These are phyloP conservation scores for Tricholoma furcatifolium DNA, from an alignment of 768 basidiomycete genomes.

Conservation along the genomic window DNA sequence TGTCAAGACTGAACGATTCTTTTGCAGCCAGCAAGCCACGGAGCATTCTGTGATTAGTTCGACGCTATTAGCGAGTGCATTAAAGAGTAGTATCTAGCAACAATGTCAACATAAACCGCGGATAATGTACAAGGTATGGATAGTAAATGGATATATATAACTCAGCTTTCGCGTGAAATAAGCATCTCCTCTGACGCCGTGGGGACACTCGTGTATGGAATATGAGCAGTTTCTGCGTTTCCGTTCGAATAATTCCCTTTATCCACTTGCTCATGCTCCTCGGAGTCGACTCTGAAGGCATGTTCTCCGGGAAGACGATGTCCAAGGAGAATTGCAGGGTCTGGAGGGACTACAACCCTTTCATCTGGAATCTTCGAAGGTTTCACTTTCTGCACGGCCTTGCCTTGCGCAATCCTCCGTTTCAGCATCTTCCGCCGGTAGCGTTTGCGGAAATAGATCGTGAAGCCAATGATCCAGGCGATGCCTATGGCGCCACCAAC, in stretches of 20 bases:
- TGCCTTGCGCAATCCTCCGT: conserved; percentile 41
- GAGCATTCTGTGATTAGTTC: conserved; percentile 75
- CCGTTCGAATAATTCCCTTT: background rate
- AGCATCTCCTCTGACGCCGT: conserved; percentile 20
- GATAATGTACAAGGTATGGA: no score
- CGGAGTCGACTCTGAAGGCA: conserved; percentile 6
- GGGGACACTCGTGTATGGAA: conserved; percentile 6
- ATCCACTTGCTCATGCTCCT: conserved; percentile 8
- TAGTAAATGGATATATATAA: background rate
- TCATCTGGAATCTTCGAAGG: conserved; percentile 37
- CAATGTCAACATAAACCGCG: no score
- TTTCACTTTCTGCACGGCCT: conserved; percentile 38
- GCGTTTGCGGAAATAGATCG: conserved; percentile 56
- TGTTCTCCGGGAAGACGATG: conserved; percentile 40
- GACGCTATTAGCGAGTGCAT: background rate
- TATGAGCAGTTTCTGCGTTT: background rate
- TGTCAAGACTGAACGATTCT: conserved; percentile 4
- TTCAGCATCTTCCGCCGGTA: conserved; percentile 47
- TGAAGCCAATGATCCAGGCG: conserved; percentile 55
- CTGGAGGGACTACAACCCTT: conserved; percentile 58
- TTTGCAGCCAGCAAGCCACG: conserved; percentile 71
- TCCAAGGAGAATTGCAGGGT: conserved; percentile 63
- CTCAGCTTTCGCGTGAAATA: conserved; percentile 13
- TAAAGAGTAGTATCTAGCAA: conserved; percentile 13
- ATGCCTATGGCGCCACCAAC: conserved; percentile 51